These are phyloP conservation scores for Candida fluviatilis DNA, from an alignment of 805 yeast genomes.

Conservation along the genomic window DNA sequence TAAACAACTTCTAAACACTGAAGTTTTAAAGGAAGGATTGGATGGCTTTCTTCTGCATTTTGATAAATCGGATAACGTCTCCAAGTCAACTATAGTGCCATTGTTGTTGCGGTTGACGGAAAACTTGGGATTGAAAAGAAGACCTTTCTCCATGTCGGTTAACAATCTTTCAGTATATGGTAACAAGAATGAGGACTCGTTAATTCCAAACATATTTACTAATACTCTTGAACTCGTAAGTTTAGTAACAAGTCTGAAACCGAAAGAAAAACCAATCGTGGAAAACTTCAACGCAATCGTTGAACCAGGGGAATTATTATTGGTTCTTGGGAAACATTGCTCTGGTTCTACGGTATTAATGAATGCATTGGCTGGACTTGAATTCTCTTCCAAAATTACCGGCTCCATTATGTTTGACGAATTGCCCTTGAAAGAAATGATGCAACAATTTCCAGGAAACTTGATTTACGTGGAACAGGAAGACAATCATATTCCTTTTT, in stretches of 20 bases:
- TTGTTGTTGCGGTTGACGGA: not conserved
- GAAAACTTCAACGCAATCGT: not conserved
- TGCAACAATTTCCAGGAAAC: not conserved
- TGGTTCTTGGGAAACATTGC: not conserved
- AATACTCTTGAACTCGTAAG: not conserved
- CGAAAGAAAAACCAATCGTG: not conserved
- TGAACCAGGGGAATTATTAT: not conserved
- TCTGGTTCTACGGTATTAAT: not conserved
- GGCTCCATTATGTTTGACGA: not conserved
- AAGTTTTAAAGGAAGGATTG: too few species aligned
- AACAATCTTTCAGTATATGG: not conserved
- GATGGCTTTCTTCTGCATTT: too few species aligned
- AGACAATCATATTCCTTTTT: not conserved
- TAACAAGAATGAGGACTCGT: not conserved
- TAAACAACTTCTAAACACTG: not conserved
- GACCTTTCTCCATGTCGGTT: not conserved
- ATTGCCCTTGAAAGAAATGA: not conserved
- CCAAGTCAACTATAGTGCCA: not conserved
- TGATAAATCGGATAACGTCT: not conserved
- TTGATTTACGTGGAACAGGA: not conserved
- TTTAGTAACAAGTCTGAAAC: not conserved
- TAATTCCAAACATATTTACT: not conserved
- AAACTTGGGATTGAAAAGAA: not conserved
- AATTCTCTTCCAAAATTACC: not conserved
- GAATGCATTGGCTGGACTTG: not conserved